Evolutionary conservation across 2,329 filamentous ascomycete species (phyloP).

Genomic region (Paramyrothecium roridum): DNA sequence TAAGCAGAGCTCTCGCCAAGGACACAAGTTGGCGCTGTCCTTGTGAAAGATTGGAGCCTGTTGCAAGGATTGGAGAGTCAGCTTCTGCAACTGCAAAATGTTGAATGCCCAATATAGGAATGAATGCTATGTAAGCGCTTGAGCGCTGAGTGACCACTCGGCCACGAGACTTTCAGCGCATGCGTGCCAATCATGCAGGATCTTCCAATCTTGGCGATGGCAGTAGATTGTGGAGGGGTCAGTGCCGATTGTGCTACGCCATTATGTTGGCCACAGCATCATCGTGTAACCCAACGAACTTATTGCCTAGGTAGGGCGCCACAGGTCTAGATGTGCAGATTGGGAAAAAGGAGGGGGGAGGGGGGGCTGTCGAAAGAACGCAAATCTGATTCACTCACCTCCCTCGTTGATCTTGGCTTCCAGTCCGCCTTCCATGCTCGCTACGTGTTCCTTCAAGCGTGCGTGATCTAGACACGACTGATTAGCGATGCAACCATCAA

Average conservation of each 20-base stretch:
- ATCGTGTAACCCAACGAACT: background rate
- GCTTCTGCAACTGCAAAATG: conserved; percentile 1
- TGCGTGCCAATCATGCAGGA: conserved; percentile 33
- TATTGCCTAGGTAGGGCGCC: background rate
- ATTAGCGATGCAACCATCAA: conserved; percentile 10
- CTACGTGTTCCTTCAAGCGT: conserved; percentile 84
- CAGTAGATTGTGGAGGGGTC: background rate
- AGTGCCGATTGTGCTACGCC: background rate
- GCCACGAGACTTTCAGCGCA: conserved; percentile 26
- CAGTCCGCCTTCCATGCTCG: conserved; percentile 81
- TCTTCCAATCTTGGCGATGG: conserved; percentile 6
- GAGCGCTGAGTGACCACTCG: conserved; percentile 5
- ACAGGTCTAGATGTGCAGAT: conserved; percentile 5
- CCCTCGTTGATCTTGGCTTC: conserved; percentile 92
- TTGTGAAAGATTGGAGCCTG: conserved; percentile 91
- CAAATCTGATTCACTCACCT: conserved; percentile 56
- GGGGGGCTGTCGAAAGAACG: conserved; percentile 13
- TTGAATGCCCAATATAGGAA: conserved; percentile 2
- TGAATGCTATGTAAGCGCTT: conserved; percentile 2
- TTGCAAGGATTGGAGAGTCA: conserved; percentile 8
- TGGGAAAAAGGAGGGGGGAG: conserved; percentile 25
- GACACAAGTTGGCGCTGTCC: conserved; percentile 94
- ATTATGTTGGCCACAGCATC: background rate
- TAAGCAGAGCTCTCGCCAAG: conserved; percentile 87
- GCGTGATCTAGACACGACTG: conserved; percentile 68